Base-by-base conservation (phyloP, 768 basidiomycete genomes). In the Kwoniella sp. region DNA sequence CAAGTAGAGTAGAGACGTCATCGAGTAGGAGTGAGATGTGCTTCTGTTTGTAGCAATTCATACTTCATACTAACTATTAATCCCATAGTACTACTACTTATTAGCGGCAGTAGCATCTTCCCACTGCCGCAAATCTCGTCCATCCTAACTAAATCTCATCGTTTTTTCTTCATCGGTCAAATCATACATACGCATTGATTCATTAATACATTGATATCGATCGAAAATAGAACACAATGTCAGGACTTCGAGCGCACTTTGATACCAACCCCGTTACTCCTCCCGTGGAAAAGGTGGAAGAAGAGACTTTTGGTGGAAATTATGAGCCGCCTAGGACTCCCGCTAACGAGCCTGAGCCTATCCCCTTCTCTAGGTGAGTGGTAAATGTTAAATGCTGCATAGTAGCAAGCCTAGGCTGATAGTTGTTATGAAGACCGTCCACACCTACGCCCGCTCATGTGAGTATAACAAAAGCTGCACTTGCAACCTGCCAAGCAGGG, bases 331-430 rank as follows among this genome's bases (percentile, higher is more conserved):
- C 52, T 2, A 60, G 48, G 24, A 62, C 44, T 10, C 60, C 60
- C 21, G 54, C 17, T 13, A 29, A 56, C 26, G 47, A 44, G 26
- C 25, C 58, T 5, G 63, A 67, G 30, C 67, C 73, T 8, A 76
- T 78, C 48, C 77, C 77, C 25, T 78, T 78, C 58, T 76, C 74
- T 1, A 68, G 73, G 73, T 75, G 40, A 48, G 68, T 64, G 44
- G 19, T 44, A 19, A 44, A 44, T 9, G n/a, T n/a, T n/a, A n/a
- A n/a, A n/a, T n/a, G n/a, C n/a, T n/a, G n/a, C n/a, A n/a, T n/a
- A n/a, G n/a, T n/a, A n/a, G n/a, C n/a, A n/a, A n/a, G n/a, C n/a
- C n/a, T n/a, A n/a, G n/a, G 33, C 58, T 54, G 29, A 54, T 24
- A 2, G 12, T 21, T 33, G 6, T 47, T 19, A 15, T 54, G 25